Evolutionary conservation across 2,329 filamentous ascomycete species (phyloP).

Genomic region (Trichoderma hamatum): DNA sequence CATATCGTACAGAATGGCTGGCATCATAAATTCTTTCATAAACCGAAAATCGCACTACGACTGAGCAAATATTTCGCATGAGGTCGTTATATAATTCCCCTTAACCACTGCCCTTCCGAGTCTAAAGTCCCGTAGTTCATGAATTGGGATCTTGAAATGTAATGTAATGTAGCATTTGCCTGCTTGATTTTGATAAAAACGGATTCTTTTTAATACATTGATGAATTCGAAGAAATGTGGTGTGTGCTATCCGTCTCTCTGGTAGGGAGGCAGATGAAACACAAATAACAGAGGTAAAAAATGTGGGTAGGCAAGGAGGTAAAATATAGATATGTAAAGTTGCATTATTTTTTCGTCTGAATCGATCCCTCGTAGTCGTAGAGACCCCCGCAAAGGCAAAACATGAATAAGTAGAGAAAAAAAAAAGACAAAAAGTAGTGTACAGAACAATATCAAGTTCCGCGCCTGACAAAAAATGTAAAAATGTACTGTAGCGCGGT

Average conservation of each 20-base stretch:
- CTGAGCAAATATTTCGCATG: not conserved
- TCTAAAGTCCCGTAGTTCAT: not conserved
- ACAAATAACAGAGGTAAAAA: not conserved
- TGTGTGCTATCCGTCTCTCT: not conserved
- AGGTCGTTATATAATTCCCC: not conserved
- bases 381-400: constrained; percentile 1
- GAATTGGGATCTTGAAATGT: not conserved
- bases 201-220: not conserved
- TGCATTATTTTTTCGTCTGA: constrained; percentile 8
- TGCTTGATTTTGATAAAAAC: not conserved
- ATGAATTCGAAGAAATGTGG: not conserved
- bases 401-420: constrained; percentile 4
- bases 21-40: not conserved
- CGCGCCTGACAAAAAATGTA: constrained; percentile 22
- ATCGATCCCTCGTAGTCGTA: constrained; percentile 7
- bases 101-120: too few relatives aligned
- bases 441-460: constrained; percentile 15
- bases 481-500: constrained; percentile 17
- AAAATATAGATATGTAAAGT: not conserved
- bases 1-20: constrained; percentile 17
- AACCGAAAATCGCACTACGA: not conserved
- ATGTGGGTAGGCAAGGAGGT: not conserved
- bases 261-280: not conserved
- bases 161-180: not conserved
- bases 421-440: not conserved